Percentiles rank a stretch among this genome's conserved stretches.
Evolutionary conservation across 1,284 basidiomycete species (phyloP).

Genomic region (Malassezia sp.): DNA sequence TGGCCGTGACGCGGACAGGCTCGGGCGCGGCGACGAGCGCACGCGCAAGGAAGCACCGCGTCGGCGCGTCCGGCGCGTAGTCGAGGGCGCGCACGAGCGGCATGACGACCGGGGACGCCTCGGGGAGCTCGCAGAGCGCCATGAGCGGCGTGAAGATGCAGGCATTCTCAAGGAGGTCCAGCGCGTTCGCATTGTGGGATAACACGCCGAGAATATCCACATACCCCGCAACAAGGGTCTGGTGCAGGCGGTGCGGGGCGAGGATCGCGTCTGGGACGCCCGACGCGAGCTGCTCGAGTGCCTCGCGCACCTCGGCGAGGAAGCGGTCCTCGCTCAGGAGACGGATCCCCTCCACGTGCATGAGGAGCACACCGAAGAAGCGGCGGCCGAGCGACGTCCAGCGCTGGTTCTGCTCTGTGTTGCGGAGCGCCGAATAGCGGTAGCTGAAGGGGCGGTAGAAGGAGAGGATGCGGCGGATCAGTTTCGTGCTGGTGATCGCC

Average conservation of each 20-base stretch:
- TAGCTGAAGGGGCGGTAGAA: conserved; percentile 85
- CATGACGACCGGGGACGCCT: background rate
- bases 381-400: conserved; percentile 52
- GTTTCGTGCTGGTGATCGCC: conserved; percentile 77
- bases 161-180: conserved; percentile 77
- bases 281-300: conserved; percentile 64
- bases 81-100: conserved; percentile 52
- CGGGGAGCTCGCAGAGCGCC: conserved; percentile 67
- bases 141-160: conserved; percentile 91
- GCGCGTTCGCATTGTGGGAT: conserved; percentile 73
- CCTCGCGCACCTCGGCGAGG: conserved; percentile 69
- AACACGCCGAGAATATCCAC: conserved; percentile 89
- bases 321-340: conserved; percentile 81
- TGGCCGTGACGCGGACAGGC: conserved; percentile 63
- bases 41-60: conserved; percentile 64
- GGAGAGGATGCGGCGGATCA: conserved; percentile 71
- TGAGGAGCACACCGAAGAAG: conserved; percentile 68
- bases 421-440: conserved; percentile 68
- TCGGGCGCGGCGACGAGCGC: conserved; percentile 57
- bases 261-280: conserved; percentile 58
- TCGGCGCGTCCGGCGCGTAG: conserved; percentile 31
- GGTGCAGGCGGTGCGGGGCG: conserved; percentile 67
- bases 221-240: conserved; percentile 79
- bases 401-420: conserved; percentile 51
- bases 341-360: conserved; percentile 68